Base-by-base conservation (phyloP, 1,284 basidiomycete genomes). In the Naganishia sp. region DNA sequence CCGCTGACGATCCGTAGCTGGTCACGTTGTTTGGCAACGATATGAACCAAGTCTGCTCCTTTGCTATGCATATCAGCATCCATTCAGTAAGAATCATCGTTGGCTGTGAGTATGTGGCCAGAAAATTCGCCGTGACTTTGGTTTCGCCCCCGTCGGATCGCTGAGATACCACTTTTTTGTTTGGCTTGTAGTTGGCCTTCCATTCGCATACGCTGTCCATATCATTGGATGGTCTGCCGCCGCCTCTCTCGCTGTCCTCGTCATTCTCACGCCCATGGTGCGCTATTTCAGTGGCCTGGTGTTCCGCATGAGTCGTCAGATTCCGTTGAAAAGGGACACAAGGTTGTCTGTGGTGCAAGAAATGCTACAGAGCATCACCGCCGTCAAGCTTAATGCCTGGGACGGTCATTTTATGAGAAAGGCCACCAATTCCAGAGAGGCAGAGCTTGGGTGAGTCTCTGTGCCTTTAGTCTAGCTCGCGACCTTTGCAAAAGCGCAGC, bases 351-450 rank as follows among this genome's bases (percentile, higher is more conserved):
- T 76, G 2, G 68, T 78, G 60, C 77, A 76, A 57, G 78, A 79
- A 68, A 73, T 77, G 50, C 66, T 78, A 2, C 56, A 70, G 11
- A 72, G 75, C 23, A 73, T 77, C 68, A 78, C 77, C 57, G 76
- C 76, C 13, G 76, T 78, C 74, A 79, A 80, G 75, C 71, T 79
- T n/a, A 79, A 79, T 64, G 77, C 75, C 0, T 76, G 76, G 49
- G 78, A 79, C 58, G 72, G 68, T 0, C 72, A 75, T 62, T 75
- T 75, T 46, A 66, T 68, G 7, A 51, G 63, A 0, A 65, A 69
- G 9, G 72, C 78, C 43, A 66, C 70, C 10, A 41, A 18, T 0
- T 66, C 78, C 3, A 72, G 78, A 13, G 70, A 71, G 11, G 49
- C 69, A 18, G 78, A 79, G 66, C 72, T 76, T 32, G 67, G 62